Conservation (phyloP, 2,329 filamentous ascomycete genomes). For the Sarocladium strictum region DNA sequence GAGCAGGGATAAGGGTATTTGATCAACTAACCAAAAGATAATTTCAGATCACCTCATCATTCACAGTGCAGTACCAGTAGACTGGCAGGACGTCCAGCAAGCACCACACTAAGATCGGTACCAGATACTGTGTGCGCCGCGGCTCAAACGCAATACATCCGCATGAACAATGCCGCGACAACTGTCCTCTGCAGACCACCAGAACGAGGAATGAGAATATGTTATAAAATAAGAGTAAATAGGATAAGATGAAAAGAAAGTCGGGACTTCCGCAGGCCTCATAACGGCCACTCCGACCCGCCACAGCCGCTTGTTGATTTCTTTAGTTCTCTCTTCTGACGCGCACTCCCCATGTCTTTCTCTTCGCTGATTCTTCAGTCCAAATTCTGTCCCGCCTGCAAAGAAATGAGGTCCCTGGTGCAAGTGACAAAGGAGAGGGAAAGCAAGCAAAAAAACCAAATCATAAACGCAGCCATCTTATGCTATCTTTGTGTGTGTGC, state of each 20-base stretch:
- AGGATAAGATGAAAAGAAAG: slow-evolving; percentile 1
- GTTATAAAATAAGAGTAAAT: neutral
- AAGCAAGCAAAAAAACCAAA: slow-evolving; percentile 5
- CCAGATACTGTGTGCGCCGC: no score
- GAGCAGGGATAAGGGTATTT: no score
- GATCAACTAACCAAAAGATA: no score
- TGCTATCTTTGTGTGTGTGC: neutral
- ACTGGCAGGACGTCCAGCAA: no score
- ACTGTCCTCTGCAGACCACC: no score
- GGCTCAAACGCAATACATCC: no score
- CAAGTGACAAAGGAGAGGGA: slow-evolving; percentile 10
- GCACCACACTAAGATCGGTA: no score
- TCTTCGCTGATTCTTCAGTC: neutral
- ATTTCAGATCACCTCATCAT: no score
- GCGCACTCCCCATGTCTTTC: neutral
- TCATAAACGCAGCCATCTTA: slow-evolving; percentile 5
- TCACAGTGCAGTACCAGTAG: no score
- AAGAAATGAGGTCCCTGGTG: neutral
- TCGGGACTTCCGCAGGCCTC: neutral
- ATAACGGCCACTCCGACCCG: neutral
- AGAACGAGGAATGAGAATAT: neutral
- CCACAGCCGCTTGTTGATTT: neutral
- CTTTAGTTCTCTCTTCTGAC: neutral
- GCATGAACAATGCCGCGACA: no score
- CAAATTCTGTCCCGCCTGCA: neutral